Conservation (phyloP, 306 rosid genomes). For the Inga oerstediana region DNA sequence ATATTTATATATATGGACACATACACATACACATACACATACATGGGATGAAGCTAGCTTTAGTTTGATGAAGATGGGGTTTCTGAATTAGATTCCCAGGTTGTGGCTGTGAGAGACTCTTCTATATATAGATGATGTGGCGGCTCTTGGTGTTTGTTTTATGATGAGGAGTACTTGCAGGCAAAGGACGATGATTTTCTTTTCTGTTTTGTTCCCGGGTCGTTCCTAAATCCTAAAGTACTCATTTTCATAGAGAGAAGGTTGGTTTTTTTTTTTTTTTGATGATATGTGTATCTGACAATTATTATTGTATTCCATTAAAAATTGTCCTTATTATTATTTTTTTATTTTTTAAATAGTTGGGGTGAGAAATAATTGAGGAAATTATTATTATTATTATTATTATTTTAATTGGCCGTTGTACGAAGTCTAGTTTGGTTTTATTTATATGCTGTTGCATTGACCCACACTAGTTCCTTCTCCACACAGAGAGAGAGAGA, state of each 20-base stretch:
- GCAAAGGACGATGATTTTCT: slow-evolving; percentile 36
- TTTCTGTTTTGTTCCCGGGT: slow-evolving; percentile 29
- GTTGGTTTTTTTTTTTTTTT: not conserved
- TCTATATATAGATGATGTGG: slow-evolving; percentile 37
- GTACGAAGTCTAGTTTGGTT: slow-evolving; percentile 65
- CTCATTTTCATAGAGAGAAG: slow-evolving; percentile 18
- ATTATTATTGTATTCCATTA: slow-evolving; percentile 28
- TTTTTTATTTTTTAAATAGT: slow-evolving; percentile 15
- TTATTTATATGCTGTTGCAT: slow-evolving; percentile 72
- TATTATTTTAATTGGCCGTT: slow-evolving; percentile 23
- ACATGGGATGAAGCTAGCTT: not conserved
- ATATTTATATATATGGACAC: not conserved
- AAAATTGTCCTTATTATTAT: slow-evolving; percentile 31
- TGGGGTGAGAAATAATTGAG: slow-evolving; percentile 67
- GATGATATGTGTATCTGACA: not conserved
- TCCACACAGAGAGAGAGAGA: slow-evolving; percentile 1
- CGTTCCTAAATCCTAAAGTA: slow-evolving; percentile 17
- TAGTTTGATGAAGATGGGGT: not conserved
- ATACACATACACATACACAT: not conserved
- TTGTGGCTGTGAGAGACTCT: slow-evolving; percentile 4
- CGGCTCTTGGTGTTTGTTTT: slow-evolving; percentile 48
- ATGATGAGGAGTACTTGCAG: slow-evolving; percentile 1
- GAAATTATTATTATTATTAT: slow-evolving; percentile 34
- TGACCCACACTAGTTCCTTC: slow-evolving; percentile 58
- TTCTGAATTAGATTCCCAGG: not conserved